These are phyloP conservation scores for Marchantia polymorpha DNA, from an alignment of 225 moss, liverwort and hornwort species.

Conservation along the genomic window DNA sequence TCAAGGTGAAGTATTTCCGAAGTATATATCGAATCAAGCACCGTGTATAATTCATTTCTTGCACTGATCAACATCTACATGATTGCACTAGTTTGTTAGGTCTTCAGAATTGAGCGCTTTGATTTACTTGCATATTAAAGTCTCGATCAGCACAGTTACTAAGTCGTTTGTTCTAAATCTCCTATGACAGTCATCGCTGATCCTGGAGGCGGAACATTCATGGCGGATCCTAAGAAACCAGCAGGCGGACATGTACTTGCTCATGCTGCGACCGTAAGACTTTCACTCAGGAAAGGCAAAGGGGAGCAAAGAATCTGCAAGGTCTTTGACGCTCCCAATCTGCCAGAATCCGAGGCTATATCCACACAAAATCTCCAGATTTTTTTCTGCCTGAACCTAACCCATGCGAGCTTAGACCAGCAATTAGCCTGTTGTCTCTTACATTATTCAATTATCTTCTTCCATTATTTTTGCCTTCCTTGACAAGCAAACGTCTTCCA, in stretches of 20 bases:
- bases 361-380: constrained; percentile 33
- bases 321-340: constrained; percentile 79
- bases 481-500: constrained; percentile 41
- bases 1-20: constrained; percentile 49
- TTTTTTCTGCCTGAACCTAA: too few species aligned
- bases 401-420: neutral
- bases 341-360: constrained; percentile 93
- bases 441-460: neutral
- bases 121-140: neutral
- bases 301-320: constrained; percentile 93
- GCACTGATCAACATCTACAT: neutral
- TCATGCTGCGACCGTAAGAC: constrained; percentile 82
- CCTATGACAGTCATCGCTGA: constrained; percentile 73
- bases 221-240: constrained; percentile 92
- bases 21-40: neutral
- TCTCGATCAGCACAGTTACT: neutral
- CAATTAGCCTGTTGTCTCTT: neutral
- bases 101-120: neutral
- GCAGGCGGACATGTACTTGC: constrained; percentile 94
- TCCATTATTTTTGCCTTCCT: constrained; percentile 1
- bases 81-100: too few species aligned
- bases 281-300: constrained; percentile 87
- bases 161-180: neutral
- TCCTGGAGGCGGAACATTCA: constrained; percentile 85
- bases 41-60: neutral